Evolutionary conservation across 2,329 filamentous ascomycete genomes (phyloP).

Genomic region (Diplocarpon mali): DNA sequence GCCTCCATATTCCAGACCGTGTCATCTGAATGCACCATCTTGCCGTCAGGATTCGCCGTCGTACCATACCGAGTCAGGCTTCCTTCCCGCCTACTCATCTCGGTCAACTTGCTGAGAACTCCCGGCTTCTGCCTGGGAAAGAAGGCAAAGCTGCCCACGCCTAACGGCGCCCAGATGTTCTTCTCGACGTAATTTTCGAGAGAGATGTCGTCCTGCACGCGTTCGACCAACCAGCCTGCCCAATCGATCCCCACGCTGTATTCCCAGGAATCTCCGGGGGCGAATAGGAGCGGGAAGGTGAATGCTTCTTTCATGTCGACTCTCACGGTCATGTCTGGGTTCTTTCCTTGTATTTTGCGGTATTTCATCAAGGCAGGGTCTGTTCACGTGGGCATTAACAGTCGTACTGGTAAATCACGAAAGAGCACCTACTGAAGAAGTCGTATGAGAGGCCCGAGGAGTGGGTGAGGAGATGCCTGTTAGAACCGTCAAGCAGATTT

Average conservation of each 20-base stretch:
- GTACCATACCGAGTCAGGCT: background rate
- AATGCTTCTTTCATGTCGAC: constrained; percentile 2
- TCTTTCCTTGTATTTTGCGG: constrained; percentile 4
- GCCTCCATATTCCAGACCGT: background rate
- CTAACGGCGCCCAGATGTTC: constrained; percentile 30
- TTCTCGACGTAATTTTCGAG: constrained; percentile 33
- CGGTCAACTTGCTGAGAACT: constrained; percentile 11
- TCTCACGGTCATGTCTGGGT: background rate
- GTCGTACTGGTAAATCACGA: too few species aligned
- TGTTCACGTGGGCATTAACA: background rate
- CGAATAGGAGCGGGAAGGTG: constrained; percentile 43
- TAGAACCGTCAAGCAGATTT: background rate
- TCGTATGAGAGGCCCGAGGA: constrained; percentile 20
- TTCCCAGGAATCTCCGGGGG: constrained; percentile 51
- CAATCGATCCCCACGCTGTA: constrained; percentile 45
- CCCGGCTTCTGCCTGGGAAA: constrained; percentile 9
- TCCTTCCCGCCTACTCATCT: constrained; percentile 12
- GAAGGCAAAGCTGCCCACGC: constrained; percentile 17
- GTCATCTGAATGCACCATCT: constrained; percentile 6
- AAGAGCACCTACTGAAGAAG: constrained; percentile 14
- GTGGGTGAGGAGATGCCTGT: constrained; percentile 22
- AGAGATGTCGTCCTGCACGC: constrained; percentile 21
- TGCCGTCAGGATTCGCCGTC: constrained; percentile 7
- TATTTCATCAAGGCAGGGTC: background rate
- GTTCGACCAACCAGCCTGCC: constrained; percentile 40